Percentiles rank a stretch among this genome's conserved stretches.
phyloP scores from a whole-genome alignment of 441 rosid genomes.

The Adansonia rubrostipa region DNA sequence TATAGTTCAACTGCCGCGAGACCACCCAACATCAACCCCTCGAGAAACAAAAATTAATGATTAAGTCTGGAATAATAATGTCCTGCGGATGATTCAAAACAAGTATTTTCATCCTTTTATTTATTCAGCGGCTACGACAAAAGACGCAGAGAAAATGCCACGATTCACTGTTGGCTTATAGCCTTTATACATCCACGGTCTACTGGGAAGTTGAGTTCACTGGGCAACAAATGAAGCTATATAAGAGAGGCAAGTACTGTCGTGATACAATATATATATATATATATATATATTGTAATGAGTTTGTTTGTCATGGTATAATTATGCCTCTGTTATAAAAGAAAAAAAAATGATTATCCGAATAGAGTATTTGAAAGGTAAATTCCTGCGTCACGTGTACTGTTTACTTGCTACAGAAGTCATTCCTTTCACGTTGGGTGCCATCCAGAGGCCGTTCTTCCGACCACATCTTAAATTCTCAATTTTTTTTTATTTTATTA shows the following conservation, averaged over 20 bases:
- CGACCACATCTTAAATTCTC: background rate
- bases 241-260: background rate
- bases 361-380: background rate
- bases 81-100: background rate
- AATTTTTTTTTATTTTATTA: too few relatives aligned
- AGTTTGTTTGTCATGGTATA: background rate
- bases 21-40: too few relatives aligned
- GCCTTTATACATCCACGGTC: background rate
- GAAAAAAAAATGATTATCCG: background rate
- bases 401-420: background rate
- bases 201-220: background rate
- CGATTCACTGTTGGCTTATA: background rate
- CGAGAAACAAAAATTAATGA: background rate
- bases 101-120: background rate
- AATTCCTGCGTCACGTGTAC: background rate
- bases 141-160: background rate
- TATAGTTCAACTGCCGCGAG: background rate
- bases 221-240: background rate
- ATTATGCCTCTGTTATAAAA: background rate
- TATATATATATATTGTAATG: too few relatives aligned
- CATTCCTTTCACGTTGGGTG: background rate
- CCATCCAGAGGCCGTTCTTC: background rate
- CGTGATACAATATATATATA: too few relatives aligned
- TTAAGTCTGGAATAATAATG: background rate
- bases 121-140: background rate